phyloP scores from a whole-genome alignment of 306 rosid species.

The Malus sylvestris region DNA sequence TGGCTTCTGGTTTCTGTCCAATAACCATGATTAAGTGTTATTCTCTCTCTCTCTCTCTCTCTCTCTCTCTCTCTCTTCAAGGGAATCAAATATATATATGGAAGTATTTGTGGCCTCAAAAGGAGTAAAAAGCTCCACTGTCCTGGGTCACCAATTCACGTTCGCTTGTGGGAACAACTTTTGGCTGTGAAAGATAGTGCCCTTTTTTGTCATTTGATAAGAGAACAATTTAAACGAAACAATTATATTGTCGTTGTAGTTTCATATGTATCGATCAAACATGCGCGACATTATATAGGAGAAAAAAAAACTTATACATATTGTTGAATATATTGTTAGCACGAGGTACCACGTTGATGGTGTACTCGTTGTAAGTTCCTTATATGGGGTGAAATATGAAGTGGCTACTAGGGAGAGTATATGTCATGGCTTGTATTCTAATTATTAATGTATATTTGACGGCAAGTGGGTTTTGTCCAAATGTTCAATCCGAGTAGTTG shows the following conservation, averaged over 20 bases:
- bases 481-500: neutral
- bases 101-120: slow-evolving; percentile 12
- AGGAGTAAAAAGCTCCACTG: slow-evolving; percentile 19
- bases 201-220: too few species aligned
- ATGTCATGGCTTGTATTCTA: too few species aligned
- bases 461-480: neutral
- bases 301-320: too few species aligned
- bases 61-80: neutral
- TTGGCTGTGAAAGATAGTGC: slow-evolving; percentile 16
- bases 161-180: slow-evolving; percentile 24
- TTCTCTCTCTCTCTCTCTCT: neutral
- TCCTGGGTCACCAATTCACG: slow-evolving; percentile 20
- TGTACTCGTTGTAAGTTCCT: too few species aligned
- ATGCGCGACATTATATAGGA: too few species aligned
- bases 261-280: too few species aligned
- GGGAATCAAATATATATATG: neutral
- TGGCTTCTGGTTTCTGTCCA: neutral
- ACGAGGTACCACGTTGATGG: too few species aligned
- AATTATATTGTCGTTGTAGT: too few species aligned
- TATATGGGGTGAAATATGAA: too few species aligned
- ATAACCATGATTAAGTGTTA: neutral
- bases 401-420: too few species aligned
- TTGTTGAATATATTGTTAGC: too few species aligned
- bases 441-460: neutral
- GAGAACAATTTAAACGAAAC: too few species aligned